phyloP scores from a whole-genome alignment of 2,329 filamentous ascomycete species.

The Neofusicoccum ribis region DNA sequence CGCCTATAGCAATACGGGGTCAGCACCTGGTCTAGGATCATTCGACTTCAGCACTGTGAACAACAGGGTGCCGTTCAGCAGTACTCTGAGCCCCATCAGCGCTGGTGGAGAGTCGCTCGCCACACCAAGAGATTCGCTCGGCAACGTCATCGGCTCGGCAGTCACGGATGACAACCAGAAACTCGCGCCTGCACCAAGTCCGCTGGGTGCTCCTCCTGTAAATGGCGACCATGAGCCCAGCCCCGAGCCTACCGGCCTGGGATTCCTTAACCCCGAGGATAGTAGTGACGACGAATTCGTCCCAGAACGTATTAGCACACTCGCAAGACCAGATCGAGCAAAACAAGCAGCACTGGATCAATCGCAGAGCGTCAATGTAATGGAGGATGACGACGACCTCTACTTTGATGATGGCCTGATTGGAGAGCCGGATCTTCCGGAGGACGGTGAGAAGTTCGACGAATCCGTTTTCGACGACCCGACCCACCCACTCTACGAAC shows the following conservation, averaged over 20 bases:
- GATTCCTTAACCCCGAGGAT: slow-evolving; percentile 22
- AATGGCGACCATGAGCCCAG: background rate
- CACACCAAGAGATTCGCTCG: slow-evolving; percentile 3
- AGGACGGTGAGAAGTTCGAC: slow-evolving; percentile 62
- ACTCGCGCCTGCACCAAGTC: slow-evolving; percentile 6
- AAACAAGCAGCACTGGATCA: slow-evolving; percentile 20
- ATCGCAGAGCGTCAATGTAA: background rate
- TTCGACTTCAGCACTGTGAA: slow-evolving; percentile 37
- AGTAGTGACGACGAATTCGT: slow-evolving; percentile 17
- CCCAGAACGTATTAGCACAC: slow-evolving; percentile 8
- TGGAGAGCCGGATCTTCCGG: slow-evolving; percentile 49
- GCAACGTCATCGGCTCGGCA: slow-evolving; percentile 9
- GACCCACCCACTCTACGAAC: slow-evolving; percentile 50
- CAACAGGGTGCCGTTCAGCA: slow-evolving; percentile 17
- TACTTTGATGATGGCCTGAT: slow-evolving; percentile 69
- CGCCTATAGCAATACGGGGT: background rate
- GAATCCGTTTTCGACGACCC: slow-evolving; percentile 71
- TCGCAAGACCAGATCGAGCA: slow-evolving; percentile 18
- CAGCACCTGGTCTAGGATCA: slow-evolving; percentile 31
- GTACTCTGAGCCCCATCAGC: slow-evolving; percentile 28
- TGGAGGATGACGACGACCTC: slow-evolving; percentile 53
- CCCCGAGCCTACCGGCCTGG: slow-evolving; percentile 25
- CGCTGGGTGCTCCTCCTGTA: slow-evolving; percentile 7
- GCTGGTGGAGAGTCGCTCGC: slow-evolving; percentile 22
- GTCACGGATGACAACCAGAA: slow-evolving; percentile 1